Conservation (phyloP, 2,329 filamentous ascomycete species). For the Colletotrichum ledebouriae region DNA sequence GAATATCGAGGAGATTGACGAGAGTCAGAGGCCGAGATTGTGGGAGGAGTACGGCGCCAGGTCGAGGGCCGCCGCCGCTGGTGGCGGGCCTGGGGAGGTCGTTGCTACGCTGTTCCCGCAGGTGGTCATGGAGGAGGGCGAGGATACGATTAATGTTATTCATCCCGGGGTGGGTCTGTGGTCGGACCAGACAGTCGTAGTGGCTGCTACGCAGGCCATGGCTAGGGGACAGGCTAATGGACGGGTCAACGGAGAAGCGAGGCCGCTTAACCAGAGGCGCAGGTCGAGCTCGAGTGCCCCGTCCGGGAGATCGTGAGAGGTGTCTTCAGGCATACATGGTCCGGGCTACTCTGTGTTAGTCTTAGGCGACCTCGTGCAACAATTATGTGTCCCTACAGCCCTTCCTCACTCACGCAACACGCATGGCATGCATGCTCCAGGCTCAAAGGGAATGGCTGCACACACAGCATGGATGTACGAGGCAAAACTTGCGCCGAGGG, state of each 20-base stretch:
- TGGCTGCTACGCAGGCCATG: conserved; percentile 23
- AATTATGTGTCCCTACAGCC: no score
- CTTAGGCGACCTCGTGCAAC: no score
- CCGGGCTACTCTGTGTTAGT: no score
- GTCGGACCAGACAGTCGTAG: conserved; percentile 43
- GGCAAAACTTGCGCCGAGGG: conserved; percentile 24
- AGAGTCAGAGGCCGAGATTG: conserved; percentile 40
- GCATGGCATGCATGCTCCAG: no score
- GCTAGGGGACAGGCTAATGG: conserved; percentile 12
- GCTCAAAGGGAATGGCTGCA: no score
- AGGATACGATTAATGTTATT: conserved; percentile 41
- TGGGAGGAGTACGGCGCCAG: conserved; percentile 44
- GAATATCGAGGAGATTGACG: conserved; percentile 41
- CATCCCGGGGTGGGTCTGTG: conserved; percentile 46
- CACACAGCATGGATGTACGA: not conserved
- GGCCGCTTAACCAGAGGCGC: conserved; percentile 1
- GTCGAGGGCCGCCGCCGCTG: not conserved
- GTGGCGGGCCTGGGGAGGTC: conserved; percentile 3
- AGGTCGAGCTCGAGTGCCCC: conserved; percentile 21
- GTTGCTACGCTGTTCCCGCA: conserved; percentile 47
- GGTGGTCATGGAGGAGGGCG: conserved; percentile 44
- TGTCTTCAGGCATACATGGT: no score
- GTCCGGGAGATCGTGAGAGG: conserved; percentile 6
- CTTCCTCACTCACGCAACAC: no score
- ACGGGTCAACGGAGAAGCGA: conserved; percentile 20